Conservation (phyloP, 2,329 filamentous ascomycete species). For the Pseudogymnoascus sp. region DNA sequence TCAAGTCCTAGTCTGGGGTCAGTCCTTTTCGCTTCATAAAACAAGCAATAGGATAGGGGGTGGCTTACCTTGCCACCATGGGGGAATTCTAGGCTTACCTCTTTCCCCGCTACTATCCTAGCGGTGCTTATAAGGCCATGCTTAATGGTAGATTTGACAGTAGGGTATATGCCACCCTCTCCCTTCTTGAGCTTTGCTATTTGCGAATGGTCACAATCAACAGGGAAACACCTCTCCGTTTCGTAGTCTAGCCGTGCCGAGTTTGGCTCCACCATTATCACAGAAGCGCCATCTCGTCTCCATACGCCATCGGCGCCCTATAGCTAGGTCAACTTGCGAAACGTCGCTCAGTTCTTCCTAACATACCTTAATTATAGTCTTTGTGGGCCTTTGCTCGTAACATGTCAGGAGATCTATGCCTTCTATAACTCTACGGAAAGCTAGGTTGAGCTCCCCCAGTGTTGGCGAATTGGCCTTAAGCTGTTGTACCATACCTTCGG, state of each 20-base stretch:
- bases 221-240: conserved; percentile 14
- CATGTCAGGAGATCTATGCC: conserved; percentile 18
- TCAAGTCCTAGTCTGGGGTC: neutral
- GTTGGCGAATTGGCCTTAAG: conserved; percentile 17
- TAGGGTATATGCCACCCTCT: conserved; percentile 8
- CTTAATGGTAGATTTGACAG: conserved; percentile 4
- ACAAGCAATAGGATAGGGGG: neutral
- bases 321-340: neutral
- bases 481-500: conserved; percentile 17
- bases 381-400: conserved; percentile 18
- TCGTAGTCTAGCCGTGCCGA: conserved; percentile 13
- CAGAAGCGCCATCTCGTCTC: conserved; percentile 15
- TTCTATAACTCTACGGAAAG: conserved; percentile 17
- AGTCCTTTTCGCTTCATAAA: neutral
- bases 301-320: conserved; percentile 14
- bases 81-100: neutral
- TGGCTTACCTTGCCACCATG: conserved; percentile 1
- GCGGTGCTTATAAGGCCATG: neutral
- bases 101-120: conserved; percentile 3
- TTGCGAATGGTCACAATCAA: conserved; percentile 15
- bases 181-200: conserved; percentile 17
- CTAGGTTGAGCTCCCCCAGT: conserved; percentile 16
- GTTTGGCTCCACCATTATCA: conserved; percentile 15
- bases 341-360: neutral
- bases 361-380: conserved; percentile 15